A percentile compares a stretch with the other conserved stretches of the same genome.
phyloP scores from a whole-genome alignment of 306 rosid species.

The Calophaca sinica region DNA sequence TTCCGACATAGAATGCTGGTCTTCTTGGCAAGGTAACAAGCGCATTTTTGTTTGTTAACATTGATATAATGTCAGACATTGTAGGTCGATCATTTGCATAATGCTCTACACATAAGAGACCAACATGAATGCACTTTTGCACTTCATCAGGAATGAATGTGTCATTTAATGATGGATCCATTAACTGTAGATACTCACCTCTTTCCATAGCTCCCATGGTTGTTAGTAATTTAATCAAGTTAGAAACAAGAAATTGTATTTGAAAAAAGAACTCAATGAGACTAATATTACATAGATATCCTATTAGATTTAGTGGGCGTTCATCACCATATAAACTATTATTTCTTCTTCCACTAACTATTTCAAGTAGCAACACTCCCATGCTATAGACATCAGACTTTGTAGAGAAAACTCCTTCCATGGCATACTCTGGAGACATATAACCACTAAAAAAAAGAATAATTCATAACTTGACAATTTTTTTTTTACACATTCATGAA shows the following conservation, averaged over 20 bases:
- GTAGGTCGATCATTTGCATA: conserved; percentile 39
- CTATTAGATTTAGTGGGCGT: background rate
- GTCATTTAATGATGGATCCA: conserved; percentile 27
- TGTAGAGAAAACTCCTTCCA: conserved; percentile 32
- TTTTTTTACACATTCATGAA: background rate
- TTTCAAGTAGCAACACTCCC: conserved; percentile 43
- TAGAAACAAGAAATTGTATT: background rate
- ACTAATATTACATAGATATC: background rate
- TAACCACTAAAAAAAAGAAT: background rate
- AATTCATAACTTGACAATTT: background rate
- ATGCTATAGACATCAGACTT: conserved; percentile 44
- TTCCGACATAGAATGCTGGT: conserved; percentile 37
- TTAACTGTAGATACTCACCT: background rate
- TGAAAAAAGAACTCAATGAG: background rate
- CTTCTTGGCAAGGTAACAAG: conserved; percentile 3
- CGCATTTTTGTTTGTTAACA: conserved; percentile 36
- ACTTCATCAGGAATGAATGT: conserved; percentile 8
- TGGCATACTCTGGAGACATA: conserved; percentile 38
- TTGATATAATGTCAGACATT: conserved; percentile 17
- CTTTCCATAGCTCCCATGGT: conserved; percentile 44
- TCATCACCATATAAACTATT: background rate
- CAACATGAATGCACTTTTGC: conserved; percentile 38
- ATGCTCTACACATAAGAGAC: conserved; percentile 26
- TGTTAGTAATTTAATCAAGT: background rate
- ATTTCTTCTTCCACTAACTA: conserved; percentile 38